A percentile compares a stretch with the other conserved stretches of the same genome.
phyloP scores from a whole-genome alignment of 805 yeast species.

The Suhomyces faveliae region DNA sequence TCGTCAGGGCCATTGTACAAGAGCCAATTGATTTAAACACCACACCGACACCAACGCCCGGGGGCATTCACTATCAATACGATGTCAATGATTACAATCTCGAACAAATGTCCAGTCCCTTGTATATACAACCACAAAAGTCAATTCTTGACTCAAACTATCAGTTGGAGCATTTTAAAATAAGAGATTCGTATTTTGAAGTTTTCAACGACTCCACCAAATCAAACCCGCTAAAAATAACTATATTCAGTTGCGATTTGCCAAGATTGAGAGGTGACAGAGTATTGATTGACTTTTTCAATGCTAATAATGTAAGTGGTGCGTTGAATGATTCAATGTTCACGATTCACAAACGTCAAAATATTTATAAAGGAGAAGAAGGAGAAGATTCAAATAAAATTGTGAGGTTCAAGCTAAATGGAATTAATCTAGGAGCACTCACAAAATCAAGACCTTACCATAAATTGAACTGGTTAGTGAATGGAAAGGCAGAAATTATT shows the following conservation, averaged over 20 bases:
- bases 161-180: conserved; percentile 37
- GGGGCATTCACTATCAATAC: conserved; percentile 26
- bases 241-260: conserved; percentile 65
- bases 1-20: conserved; percentile 13
- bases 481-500: conserved; percentile 65
- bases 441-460: conserved; percentile 30
- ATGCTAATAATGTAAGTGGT: conserved; percentile 70
- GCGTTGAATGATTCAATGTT: conserved; percentile 72
- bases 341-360: conserved; percentile 73
- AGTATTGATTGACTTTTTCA: conserved; percentile 63
- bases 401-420: conserved; percentile 41
- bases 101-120: conserved; percentile 13
- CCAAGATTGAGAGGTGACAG: conserved; percentile 59
- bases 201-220: conserved; percentile 26
- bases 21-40: conserved; percentile 20
- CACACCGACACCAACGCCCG: not conserved
- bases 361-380: conserved; percentile 20
- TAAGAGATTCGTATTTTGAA: conserved; percentile 52
- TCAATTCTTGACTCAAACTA: conserved; percentile 32
- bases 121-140: not conserved
- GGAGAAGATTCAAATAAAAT: conserved; percentile 26
- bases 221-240: conserved; percentile 42
- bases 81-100: conserved; percentile 26
- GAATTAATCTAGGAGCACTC: conserved; percentile 37
- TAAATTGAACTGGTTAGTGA: conserved; percentile 69